Percentiles rank a stretch among this genome's conserved stretches.
Evolutionary conservation across 148 eudicot species (phyloP).

Genomic region (Rhododendron molle): DNA sequence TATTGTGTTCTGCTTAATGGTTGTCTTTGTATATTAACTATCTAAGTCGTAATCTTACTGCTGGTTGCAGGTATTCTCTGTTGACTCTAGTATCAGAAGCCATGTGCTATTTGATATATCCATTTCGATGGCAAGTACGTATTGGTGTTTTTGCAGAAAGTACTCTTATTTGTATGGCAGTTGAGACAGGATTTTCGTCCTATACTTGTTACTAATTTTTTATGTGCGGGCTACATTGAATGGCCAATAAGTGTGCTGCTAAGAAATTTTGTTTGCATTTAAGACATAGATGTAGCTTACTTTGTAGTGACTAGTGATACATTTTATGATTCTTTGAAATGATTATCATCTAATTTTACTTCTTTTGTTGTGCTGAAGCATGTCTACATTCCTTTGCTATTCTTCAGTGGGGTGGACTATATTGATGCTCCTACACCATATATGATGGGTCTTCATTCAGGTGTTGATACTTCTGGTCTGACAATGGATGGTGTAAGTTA

Average conservation of each 20-base stretch:
- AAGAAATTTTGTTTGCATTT: constrained; percentile 1
- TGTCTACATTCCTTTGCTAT: constrained; percentile 98
- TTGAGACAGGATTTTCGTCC: not conserved
- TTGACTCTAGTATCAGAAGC: constrained; percentile 93
- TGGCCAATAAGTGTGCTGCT: not conserved
- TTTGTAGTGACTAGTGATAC: not conserved
- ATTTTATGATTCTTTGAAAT: constrained; percentile 10
- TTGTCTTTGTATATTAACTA: not conserved
- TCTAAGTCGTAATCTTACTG: constrained; percentile 4
- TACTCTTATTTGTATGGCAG: not conserved
- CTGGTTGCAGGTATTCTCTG: constrained; percentile 77
- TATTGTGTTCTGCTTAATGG: not conserved
- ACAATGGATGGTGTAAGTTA: constrained; percentile 94
- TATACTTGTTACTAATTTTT: not conserved
- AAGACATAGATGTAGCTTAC: not conserved
- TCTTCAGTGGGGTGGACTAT: constrained; percentile 99
- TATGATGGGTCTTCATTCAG: constrained; percentile 99
- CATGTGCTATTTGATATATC: constrained; percentile 91
- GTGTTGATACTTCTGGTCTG: constrained; percentile 88
- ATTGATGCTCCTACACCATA: constrained; percentile 99
- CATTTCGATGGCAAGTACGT: constrained; percentile 95
- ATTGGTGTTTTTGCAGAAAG: not conserved
- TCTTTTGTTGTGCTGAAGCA: constrained; percentile 73
- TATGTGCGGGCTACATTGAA: not conserved
- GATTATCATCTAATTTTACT: constrained; percentile 37